phyloP scores from a whole-genome alignment of 371 early-diverging fungal species.

The Actinomortierella ambigua region DNA sequence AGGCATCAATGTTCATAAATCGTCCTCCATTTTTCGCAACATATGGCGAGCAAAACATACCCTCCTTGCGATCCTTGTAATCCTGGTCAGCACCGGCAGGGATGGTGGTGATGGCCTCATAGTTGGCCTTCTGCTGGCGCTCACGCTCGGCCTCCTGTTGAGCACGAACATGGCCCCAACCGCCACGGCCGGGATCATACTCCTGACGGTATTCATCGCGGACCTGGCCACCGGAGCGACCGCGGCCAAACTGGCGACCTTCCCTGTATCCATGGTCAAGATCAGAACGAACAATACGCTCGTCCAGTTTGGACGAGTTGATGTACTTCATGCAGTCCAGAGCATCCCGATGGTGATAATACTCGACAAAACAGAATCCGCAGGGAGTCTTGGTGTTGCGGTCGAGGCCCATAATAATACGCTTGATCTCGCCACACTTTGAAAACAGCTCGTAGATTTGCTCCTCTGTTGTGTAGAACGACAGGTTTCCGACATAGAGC shows the following conservation, averaged over 20 bases:
- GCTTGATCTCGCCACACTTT: constrained; percentile 95
- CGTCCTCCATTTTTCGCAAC: not conserved
- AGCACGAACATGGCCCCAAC: constrained; percentile 90
- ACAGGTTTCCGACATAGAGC: constrained; percentile 97
- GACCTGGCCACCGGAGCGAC: constrained; percentile 94
- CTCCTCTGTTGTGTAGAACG: constrained; percentile 98
- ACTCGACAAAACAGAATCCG: constrained; percentile 99
- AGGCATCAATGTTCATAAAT: constrained; percentile 5
- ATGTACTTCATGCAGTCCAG: constrained; percentile 93
- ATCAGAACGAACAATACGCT: constrained; percentile 94
- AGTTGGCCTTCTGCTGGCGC: constrained; percentile 64
- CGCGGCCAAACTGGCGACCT: constrained; percentile 97
- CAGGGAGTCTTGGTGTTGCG: constrained; percentile 94
- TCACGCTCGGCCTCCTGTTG: constrained; percentile 65
- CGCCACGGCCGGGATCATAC: constrained; percentile 96
- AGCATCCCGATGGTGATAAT: constrained; percentile 86
- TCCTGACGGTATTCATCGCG: constrained; percentile 95
- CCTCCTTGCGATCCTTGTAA: constrained; percentile 50
- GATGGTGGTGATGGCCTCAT: constrained; percentile 65
- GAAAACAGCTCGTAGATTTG: constrained; percentile 97
- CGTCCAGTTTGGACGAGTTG: constrained; percentile 95
- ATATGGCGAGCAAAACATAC: constrained; percentile 11
- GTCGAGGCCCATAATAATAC: constrained; percentile 99
- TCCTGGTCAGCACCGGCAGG: constrained; percentile 67
- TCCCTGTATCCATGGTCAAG: constrained; percentile 96